Evolutionary conservation across 345 rosid species (phyloP).

Genomic region (Eucalyptus pauciflora): DNA sequence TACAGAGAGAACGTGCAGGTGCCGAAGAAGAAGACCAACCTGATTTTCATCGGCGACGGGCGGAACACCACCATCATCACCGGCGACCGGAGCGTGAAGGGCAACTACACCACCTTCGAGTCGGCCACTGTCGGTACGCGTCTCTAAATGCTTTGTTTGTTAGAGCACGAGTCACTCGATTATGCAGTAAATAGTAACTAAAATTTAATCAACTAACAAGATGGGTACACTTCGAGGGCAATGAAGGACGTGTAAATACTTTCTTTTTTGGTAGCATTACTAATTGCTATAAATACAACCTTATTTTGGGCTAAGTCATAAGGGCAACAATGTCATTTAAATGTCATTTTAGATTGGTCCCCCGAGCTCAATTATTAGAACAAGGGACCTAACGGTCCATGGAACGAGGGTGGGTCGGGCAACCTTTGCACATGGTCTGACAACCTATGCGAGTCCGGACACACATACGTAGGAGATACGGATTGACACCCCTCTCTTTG

Average conservation of each 20-base stretch:
- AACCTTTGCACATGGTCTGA: not conserved
- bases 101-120: conserved; percentile 72
- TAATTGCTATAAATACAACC: not conserved
- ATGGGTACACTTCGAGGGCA: not conserved
- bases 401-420: not conserved
- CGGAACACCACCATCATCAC: conserved; percentile 57
- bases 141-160: not conserved
- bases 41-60: conserved; percentile 82
- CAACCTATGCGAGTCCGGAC: not conserved
- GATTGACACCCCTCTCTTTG: not conserved
- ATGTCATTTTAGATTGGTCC: not conserved
- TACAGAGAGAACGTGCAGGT: conserved; percentile 79
- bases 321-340: not conserved
- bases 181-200: not conserved
- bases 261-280: not conserved
- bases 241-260: not conserved
- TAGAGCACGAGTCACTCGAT: not conserved
- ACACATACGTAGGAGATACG: not conserved
- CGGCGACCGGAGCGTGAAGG: conserved; percentile 52
- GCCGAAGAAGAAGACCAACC: conserved; percentile 42
- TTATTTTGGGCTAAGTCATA: no score
- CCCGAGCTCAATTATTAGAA: not conserved
- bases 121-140: conserved; percentile 94
- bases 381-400: no score
- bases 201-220: not conserved